Conservation (phyloP, 768 basidiomycete species). For the Suillus luteus region DNA sequence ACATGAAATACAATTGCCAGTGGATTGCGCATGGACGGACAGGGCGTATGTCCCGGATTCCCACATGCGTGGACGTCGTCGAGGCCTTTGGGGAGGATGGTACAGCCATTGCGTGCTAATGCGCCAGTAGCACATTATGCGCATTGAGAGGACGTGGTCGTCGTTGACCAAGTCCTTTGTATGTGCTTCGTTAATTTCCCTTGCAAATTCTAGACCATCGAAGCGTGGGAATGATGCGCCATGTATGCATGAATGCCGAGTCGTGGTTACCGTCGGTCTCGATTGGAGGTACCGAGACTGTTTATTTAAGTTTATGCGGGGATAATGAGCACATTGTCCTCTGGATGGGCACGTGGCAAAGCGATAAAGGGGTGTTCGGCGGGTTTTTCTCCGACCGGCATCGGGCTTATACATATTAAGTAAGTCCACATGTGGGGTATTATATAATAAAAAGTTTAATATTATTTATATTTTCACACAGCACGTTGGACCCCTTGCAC, state of each 20-base stretch:
- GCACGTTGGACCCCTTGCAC: slow-evolving; percentile 4
- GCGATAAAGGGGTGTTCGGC: no score
- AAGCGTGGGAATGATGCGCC: not conserved
- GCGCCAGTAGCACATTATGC: not conserved
- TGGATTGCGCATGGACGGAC: not conserved
- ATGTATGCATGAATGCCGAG: not conserved
- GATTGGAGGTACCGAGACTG: not conserved
- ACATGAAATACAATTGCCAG: not conserved
- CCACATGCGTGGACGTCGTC: not conserved
- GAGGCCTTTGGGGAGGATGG: no score
- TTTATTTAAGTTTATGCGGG: no score
- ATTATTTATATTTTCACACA: no score
- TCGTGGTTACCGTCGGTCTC: not conserved
- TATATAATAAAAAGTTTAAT: no score
- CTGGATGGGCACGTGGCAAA: no score
- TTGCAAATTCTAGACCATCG: not conserved
- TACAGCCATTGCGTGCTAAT: not conserved
- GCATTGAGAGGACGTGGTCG: not conserved
- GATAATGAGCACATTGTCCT: no score
- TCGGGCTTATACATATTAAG: no score
- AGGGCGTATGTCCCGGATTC: not conserved
- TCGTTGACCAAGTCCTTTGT: not conserved
- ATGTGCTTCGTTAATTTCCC: not conserved
- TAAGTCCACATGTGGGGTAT: no score
- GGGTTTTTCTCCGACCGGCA: no score